Evolutionary conservation across 2,329 filamentous ascomycete genomes (phyloP), one percentile per base, ranked within the genome.

Genomic region (Cladosporium cucumerinum): DNA sequence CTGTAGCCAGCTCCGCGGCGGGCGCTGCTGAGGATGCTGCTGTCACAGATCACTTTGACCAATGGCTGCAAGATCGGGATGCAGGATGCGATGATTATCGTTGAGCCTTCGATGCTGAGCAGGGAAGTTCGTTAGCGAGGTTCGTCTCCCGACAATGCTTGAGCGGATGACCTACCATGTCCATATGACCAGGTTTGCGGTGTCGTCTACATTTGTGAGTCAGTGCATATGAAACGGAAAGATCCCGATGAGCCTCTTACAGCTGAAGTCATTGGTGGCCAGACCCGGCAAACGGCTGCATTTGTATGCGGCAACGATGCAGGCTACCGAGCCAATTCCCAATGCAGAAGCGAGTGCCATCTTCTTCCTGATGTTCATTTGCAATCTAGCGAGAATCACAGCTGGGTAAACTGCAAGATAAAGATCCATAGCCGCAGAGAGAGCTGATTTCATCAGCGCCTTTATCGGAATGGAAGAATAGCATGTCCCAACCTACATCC

Each of bases 121-220:
- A 5, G 23, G 16, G 4, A n/a, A n/a, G 18, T 26, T n/a, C 23
- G 32, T 54, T n/a, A 54, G 48, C 18, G 21, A 34, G 16, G 7
- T 18, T 16, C 2, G 2, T n/a, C 26, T n/a, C 3, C 39, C 14
- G n/a, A 16, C n/a, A 46, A 23, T 26, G 2, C 11, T 10, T 21
- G 32, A 28, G n/a, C 10, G 16, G 7, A 21, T 39, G 16, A 18
- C 59, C 21, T 52, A 54, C 59, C 59, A 74, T 6, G 80, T 82
- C 80, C 81, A 83, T 30, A 82, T 76, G 1, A 81, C 74, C 4
- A 82, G 71, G n/a, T 81, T 78, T 0, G 76, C 75, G 3, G 78
- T 81, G 23, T 76, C 75, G 54, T 74, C 71, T 65, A 21, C 2
- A 51, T 3, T n/a, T n/a, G 10, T 12, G n/a, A 21, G 12, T 25